These are phyloP conservation scores for Nakazawaea molendinolei DNA, from an alignment of 805 yeast species.

Conservation along the genomic window DNA sequence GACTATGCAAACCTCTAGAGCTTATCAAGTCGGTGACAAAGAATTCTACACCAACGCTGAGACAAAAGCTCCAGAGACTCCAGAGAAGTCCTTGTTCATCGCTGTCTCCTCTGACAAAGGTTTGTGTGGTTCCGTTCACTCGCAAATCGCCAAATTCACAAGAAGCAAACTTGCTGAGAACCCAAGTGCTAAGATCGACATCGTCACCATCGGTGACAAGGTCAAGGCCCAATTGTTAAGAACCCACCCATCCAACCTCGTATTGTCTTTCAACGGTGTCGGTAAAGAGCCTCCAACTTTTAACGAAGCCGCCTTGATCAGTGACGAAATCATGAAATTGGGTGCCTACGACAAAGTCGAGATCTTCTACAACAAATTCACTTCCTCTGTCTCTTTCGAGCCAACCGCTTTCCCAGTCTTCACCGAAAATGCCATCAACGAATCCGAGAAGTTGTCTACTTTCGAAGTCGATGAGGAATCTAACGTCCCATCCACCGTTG, in stretches of 20 bases:
- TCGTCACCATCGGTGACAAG: conserved; percentile 93
- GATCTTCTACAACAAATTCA: conserved; percentile 81
- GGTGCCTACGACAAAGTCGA: conserved; percentile 73
- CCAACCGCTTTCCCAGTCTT: conserved; percentile 65
- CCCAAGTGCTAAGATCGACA: conserved; percentile 51
- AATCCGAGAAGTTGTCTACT: conserved; percentile 78
- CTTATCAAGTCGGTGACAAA: conserved; percentile 71
- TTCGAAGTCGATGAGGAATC: conserved; percentile 74
- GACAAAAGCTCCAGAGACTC: conserved; percentile 43
- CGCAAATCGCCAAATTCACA: conserved; percentile 87
- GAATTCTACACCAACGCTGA: conserved; percentile 80
- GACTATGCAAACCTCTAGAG: conserved; percentile 85
- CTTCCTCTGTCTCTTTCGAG: conserved; percentile 84
- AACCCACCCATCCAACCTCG: conserved; percentile 63
- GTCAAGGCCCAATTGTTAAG: conserved; percentile 83
- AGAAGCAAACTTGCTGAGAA: conserved; percentile 57
- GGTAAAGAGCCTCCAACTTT: conserved; percentile 98
- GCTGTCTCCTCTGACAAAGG: conserved; percentile 97
- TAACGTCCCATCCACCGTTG: conserved; percentile 56
- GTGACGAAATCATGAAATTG: conserved; percentile 71
- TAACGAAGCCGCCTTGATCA: conserved; percentile 79
- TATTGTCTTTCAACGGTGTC: conserved; percentile 78
- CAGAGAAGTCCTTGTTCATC: conserved; percentile 63
- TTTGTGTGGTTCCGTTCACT: conserved; percentile 96
- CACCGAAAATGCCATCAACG: conserved; percentile 65